Percentiles rank a stretch among this genome's conserved stretches.
Evolutionary conservation across 495 filamentous ascomycete genomes (phyloP).

Genomic region (Penicillium antarcticum): DNA sequence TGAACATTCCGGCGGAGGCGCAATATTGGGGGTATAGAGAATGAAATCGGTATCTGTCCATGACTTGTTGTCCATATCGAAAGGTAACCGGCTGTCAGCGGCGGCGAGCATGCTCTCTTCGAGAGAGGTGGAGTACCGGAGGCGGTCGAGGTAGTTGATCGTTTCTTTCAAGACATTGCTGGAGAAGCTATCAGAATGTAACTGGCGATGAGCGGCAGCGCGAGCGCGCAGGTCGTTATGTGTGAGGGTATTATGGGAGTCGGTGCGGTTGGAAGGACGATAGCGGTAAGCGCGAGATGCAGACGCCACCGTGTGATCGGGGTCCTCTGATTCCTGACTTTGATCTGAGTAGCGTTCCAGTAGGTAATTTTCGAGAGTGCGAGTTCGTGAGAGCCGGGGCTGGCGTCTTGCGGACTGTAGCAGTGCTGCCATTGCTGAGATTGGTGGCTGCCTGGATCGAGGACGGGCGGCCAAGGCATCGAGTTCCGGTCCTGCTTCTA

Average conservation of each 20-base stretch:
- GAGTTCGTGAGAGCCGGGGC: conserved; percentile 40
- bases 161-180: conserved; percentile 53
- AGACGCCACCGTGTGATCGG: conserved; percentile 23
- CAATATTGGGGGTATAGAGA: conserved; percentile 52
- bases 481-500: not conserved
- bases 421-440: conserved; percentile 40
- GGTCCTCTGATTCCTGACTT: conserved; percentile 31
- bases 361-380: conserved; percentile 47
- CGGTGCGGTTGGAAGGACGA: conserved; percentile 30
- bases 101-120: conserved; percentile 56
- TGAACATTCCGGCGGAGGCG: conserved; percentile 55
- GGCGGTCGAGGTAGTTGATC: conserved; percentile 61
- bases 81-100: conserved; percentile 43
- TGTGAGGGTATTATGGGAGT: conserved; percentile 28
- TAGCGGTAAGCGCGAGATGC: conserved; percentile 35
- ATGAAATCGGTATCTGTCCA: conserved; percentile 60
- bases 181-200: conserved; percentile 44
- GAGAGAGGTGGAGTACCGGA: conserved; percentile 53
- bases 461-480: conserved; percentile 6
- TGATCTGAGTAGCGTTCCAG: conserved; percentile 37
- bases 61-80: conserved; percentile 37
- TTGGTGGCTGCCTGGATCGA: conserved; percentile 18
- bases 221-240: conserved; percentile 46
- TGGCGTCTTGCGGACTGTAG: conserved; percentile 50
- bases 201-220: conserved; percentile 48